These are phyloP conservation scores for Pythium vanterpoolii DNA, from an alignment of 352 stramenopile species.

Conservation along the genomic window DNA sequence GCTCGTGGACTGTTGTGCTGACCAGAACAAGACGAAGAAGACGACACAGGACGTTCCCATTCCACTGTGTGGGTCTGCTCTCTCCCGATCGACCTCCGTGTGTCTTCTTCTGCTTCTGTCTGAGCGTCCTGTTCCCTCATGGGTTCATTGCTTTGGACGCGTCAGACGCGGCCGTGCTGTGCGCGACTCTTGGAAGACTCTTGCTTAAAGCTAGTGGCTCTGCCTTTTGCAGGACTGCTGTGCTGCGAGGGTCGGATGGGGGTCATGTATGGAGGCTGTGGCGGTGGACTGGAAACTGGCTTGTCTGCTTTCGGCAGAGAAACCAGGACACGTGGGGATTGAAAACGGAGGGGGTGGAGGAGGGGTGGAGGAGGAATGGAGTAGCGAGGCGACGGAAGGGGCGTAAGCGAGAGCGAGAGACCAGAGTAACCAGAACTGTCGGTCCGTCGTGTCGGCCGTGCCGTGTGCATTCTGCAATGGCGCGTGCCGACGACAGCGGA, in stretches of 20 bases:
- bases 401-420: neutral
- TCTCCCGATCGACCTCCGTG: neutral
- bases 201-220: neutral
- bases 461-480: neutral
- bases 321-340: too few species aligned
- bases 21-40: neutral
- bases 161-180: neutral
- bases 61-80: neutral
- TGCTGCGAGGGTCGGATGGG: neutral
- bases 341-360: neutral
- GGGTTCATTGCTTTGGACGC: too few species aligned
- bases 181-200: neutral
- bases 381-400: neutral
- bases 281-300: neutral
- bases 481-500: neutral
- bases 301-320: neutral
- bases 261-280: neutral
- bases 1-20: neutral
- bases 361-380: neutral
- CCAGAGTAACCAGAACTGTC: neutral
- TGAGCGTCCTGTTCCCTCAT: too few species aligned
- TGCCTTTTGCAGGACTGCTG: conserved; percentile 9
- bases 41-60: neutral
- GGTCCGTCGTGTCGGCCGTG: neutral
- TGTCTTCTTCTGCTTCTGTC: too few species aligned